Base-by-base conservation (phyloP, 2,329 filamentous ascomycete genomes). In the Penicillium sp. region DNA sequence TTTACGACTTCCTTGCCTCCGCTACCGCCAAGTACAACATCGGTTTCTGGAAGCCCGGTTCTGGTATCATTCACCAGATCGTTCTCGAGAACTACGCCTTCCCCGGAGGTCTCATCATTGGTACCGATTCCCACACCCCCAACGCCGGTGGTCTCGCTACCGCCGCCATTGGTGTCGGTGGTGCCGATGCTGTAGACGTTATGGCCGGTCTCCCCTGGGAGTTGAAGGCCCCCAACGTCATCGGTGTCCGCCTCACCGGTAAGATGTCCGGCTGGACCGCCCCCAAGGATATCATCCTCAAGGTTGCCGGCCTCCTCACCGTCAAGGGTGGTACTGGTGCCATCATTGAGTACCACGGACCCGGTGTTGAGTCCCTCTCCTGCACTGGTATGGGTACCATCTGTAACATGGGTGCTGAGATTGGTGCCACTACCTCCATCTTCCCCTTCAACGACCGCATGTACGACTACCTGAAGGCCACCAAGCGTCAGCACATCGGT, bases 1-100 rank as follows among this genome's bases (percentile, higher is more conserved):
- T 99, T 64, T 99, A 97, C 78, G 88, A 97, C 77, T 99, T 99
- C 82, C 78, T 99, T 70, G 83, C 90, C 55, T 85, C 86, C 57
- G 88, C 92, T 60, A 97, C 92, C 73, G 91, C 91, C 69, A 99
- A 97, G 81, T 99, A 97, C 82, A 92, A 97, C 82, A 97, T 97
- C 73, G 93, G 93, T 80, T 97, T 97, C 86, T 99, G 93, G 93
- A 89, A 83, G 75, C 93, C 93, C 59, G 93, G 93, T 64, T 96
- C 92, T 71, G 93, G 93, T 81, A 99, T 97, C 73, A 99, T 99
- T 65, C 93, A 99, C 79, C 93, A 97, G 80, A 97, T 97, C 69
- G 77, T 97, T 57, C 83, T 97, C 52, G 93, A 99, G 80, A 97
- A 97, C 82, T 97, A 97, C 74, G 91, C 91, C 72, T 97, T 97